These are phyloP conservation scores for Trichophyton verrucosum DNA, from an alignment of 2,329 filamentous ascomycete species.

Conservation along the genomic window DNA sequence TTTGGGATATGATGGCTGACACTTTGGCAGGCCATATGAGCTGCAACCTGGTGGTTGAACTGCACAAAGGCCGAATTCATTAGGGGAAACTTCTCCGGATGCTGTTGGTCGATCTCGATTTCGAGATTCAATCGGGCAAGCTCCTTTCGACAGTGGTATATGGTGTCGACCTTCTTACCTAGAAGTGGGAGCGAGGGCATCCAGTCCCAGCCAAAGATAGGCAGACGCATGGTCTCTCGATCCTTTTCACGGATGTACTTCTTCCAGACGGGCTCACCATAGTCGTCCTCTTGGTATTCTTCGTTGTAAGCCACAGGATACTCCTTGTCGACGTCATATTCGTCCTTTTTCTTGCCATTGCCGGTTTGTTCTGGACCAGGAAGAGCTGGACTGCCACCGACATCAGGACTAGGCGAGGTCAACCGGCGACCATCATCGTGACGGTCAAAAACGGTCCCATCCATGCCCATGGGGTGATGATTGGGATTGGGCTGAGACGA, in stretches of 20 bases:
- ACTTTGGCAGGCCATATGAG: conserved; percentile 94
- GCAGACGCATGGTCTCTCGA: conserved; percentile 70
- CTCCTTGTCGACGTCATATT: conserved; percentile 19
- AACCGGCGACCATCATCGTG: conserved; percentile 26
- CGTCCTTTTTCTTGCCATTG: conserved; percentile 8
- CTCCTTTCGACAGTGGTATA: conserved; percentile 79
- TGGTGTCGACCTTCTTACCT: conserved; percentile 86
- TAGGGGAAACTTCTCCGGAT: conserved; percentile 72
- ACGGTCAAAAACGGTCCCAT: conserved; percentile 16
- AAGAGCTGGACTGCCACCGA: conserved; percentile 10
- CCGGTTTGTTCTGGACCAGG: neutral
- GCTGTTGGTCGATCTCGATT: conserved; percentile 78
- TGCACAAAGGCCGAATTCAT: conserved; percentile 98
- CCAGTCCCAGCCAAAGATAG: conserved; percentile 51
- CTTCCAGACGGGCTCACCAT: conserved; percentile 61
- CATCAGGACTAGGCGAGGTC: conserved; percentile 20
- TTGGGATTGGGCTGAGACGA: neutral
- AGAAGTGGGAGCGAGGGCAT: conserved; percentile 66
- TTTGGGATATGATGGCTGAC: conserved; percentile 82
- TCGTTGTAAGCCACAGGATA: conserved; percentile 55
- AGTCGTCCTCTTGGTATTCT: conserved; percentile 49
- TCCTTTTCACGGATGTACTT: conserved; percentile 71
- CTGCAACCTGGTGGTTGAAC: conserved; percentile 94
- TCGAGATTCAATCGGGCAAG: conserved; percentile 79
- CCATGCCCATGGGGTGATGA: conserved; percentile 1